A percentile compares a stretch with the other conserved stretches of the same genome.
These are phyloP conservation scores for Sarocladiaceae sp. DNA, from an alignment of 2,329 filamentous ascomycete species.

Conservation along the genomic window DNA sequence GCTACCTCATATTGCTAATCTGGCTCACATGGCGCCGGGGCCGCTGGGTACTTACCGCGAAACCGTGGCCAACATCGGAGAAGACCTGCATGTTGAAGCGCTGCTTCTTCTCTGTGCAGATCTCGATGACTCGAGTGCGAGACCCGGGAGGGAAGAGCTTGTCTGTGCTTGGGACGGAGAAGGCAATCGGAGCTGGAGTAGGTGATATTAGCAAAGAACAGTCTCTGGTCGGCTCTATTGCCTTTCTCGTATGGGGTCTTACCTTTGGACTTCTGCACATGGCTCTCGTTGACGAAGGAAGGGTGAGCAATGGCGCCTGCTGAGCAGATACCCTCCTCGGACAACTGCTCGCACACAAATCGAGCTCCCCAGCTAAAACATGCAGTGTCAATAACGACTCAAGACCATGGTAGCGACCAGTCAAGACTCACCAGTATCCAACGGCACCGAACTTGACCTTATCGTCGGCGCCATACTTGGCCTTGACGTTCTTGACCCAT, in stretches of 20 bases:
- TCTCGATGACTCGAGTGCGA: background rate
- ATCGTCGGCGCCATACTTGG: background rate
- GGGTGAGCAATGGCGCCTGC: background rate
- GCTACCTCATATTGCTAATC: too few relatives aligned
- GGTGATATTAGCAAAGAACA: too few relatives aligned
- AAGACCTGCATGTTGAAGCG: background rate
- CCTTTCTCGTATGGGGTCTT: too few relatives aligned
- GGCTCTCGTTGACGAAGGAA: background rate
- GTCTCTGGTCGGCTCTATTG: too few relatives aligned
- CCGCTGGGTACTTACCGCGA: background rate
- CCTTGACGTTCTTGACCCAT: conserved; percentile 2
- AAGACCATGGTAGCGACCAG: too few relatives aligned
- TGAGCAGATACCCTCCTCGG: background rate
- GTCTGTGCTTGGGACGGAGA: background rate
- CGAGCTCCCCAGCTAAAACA: background rate
- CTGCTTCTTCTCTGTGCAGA: background rate
- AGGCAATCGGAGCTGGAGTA: background rate
- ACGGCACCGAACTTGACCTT: conserved; percentile 2
- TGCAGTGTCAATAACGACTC: too few relatives aligned
- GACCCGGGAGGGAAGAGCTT: background rate
- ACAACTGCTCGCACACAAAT: background rate
- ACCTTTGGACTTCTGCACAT: background rate
- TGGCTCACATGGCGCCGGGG: background rate
- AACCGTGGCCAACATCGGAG: background rate
- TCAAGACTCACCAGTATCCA: background rate